Conservation (phyloP, 768 basidiomycete species). For the Crassisporium funariophilum region DNA sequence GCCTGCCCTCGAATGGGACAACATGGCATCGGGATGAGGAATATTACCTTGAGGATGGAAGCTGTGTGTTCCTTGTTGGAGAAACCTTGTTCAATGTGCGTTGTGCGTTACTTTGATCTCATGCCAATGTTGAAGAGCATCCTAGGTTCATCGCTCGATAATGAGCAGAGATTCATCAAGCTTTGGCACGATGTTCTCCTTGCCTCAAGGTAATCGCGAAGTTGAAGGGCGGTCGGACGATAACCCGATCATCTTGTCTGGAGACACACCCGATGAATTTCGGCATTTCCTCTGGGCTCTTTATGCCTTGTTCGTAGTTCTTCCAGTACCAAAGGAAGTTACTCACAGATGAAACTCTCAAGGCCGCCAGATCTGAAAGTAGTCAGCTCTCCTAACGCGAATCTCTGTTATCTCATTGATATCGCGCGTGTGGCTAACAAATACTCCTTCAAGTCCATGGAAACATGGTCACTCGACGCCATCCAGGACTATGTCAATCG, state of each 20-base stretch:
- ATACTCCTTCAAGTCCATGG: constrained; percentile 73
- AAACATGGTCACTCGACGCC: constrained; percentile 76
- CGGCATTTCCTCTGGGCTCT: constrained; percentile 74
- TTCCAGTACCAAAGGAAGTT: background rate
- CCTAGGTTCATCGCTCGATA: constrained; percentile 59
- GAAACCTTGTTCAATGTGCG: constrained; percentile 70
- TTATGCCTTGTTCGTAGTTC: constrained; percentile 64
- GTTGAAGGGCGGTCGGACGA: constrained; percentile 65
- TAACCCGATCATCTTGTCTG: constrained; percentile 62
- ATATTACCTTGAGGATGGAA: constrained; percentile 71
- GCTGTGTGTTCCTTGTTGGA: constrained; percentile 63
- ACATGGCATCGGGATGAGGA: constrained; percentile 42
- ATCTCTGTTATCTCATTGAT: constrained; percentile 49
- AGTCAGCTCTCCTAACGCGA: constrained; percentile 47
- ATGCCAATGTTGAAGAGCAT: background rate
- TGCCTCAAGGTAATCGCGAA: constrained; percentile 56
- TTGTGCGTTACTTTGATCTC: constrained; percentile 7
- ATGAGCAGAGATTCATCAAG: constrained; percentile 65
- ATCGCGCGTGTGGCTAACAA: constrained; percentile 71
- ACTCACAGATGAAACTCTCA: constrained; percentile 1
- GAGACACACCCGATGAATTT: constrained; percentile 68
- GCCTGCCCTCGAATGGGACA: background rate
- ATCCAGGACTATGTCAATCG: constrained; percentile 68
- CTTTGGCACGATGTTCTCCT: constrained; percentile 65
- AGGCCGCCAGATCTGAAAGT: constrained; percentile 66